These are phyloP conservation scores for Aspergillus piperis DNA, from an alignment of 2,329 filamentous ascomycete genomes.

Conservation along the genomic window DNA sequence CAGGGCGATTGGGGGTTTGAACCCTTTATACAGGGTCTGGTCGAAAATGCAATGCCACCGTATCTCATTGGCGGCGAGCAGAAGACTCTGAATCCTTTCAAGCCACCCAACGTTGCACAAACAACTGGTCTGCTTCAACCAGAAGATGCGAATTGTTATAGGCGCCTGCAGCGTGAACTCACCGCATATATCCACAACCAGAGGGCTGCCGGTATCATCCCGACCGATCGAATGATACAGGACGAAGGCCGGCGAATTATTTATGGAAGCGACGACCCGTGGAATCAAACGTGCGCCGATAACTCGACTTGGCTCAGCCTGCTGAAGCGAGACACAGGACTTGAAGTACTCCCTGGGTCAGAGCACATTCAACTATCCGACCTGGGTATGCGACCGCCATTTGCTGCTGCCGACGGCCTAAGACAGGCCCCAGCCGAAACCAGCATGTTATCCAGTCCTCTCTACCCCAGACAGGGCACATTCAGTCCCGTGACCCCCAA, in stretches of 20 bases:
- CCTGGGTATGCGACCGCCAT: constrained; percentile 47
- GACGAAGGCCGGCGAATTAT: constrained; percentile 38
- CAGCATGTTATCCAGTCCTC: constrained; percentile 29
- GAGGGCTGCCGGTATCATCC: constrained; percentile 34
- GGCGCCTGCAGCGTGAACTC: constrained; percentile 44
- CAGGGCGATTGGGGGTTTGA: constrained; percentile 45
- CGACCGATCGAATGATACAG: constrained; percentile 42
- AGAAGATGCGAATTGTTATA: constrained; percentile 44
- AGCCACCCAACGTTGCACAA: constrained; percentile 22
- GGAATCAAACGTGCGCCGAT: constrained; percentile 50
- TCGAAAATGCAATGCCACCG: constrained; percentile 43
- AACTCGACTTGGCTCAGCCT: constrained; percentile 49
- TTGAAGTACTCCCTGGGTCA: constrained; percentile 34
- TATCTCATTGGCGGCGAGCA: constrained; percentile 41
- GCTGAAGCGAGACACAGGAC: constrained; percentile 47
- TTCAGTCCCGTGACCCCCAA: constrained; percentile 30
- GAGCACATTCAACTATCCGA: constrained; percentile 39
- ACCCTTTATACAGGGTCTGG: constrained; percentile 35
- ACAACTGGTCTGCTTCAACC: constrained; percentile 28
- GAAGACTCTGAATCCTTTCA: constrained; percentile 37
- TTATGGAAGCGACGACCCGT: constrained; percentile 38
- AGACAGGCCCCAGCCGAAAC: constrained; percentile 36
- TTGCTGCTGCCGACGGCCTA: constrained; percentile 41
- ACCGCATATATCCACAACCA: constrained; percentile 41
- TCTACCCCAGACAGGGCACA: constrained; percentile 24